Percentiles rank a stretch among this genome's conserved stretches.
phyloP scores from a whole-genome alignment of 768 basidiomycete species.

The Gelatoporia subvermispora region DNA sequence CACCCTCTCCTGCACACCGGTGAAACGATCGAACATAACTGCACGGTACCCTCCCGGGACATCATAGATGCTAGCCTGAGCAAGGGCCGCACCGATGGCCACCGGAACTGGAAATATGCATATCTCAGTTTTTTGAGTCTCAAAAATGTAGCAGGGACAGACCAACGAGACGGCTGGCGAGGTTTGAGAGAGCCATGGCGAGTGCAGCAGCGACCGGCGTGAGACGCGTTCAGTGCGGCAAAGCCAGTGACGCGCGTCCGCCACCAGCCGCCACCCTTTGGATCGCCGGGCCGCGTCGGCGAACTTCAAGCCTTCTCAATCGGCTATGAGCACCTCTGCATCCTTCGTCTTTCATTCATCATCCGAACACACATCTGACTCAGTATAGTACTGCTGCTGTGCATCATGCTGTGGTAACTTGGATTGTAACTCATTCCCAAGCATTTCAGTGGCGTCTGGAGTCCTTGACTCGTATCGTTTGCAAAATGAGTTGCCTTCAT shows the following conservation, averaged over 20 bases:
- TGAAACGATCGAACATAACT: constrained; percentile 97
- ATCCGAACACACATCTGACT: too few species aligned
- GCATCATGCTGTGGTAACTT: too few species aligned
- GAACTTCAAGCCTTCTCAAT: too few species aligned
- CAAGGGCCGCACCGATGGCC: constrained; percentile 38
- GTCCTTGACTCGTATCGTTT: too few species aligned
- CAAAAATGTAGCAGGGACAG: constrained; percentile 8
- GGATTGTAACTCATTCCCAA: too few species aligned
- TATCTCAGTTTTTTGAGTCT: neutral
- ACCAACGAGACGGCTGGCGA: constrained; percentile 48
- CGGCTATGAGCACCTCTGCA: too few species aligned
- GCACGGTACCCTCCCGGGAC: constrained; percentile 83
- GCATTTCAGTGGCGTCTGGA: too few species aligned
- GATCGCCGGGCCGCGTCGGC: neutral
- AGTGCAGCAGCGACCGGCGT: neutral
- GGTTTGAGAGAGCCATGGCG: constrained; percentile 48
- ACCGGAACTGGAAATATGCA: constrained; percentile 54
- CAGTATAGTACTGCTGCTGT: too few species aligned
- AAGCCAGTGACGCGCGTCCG: neutral
- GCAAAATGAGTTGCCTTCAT: too few species aligned
- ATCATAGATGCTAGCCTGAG: constrained; percentile 53
- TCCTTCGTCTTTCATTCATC: too few species aligned
- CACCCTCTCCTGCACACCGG: constrained; percentile 81
- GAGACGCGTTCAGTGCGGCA: neutral
- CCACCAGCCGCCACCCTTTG: too few species aligned